Percentiles rank a stretch among this genome's conserved stretches.
Evolutionary conservation across 371 early-diverging fungal species (phyloP).

Genomic region (Actinomucor elegans): DNA sequence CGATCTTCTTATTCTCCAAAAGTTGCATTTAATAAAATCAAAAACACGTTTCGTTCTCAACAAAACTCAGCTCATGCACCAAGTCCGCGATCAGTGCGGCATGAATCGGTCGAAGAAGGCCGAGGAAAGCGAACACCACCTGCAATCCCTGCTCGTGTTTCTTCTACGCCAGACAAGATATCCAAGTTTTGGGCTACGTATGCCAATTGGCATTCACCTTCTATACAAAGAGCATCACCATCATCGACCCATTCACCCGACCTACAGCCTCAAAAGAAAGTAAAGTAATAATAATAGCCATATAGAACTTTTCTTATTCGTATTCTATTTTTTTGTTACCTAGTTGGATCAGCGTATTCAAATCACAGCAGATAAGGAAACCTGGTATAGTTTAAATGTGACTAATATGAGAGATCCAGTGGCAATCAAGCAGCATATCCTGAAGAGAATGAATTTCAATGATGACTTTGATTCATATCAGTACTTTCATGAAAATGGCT

Average conservation of each 20-base stretch:
- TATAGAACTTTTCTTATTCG: too few relatives aligned
- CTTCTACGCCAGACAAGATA: slow-evolving; percentile 42
- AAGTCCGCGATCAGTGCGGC: slow-evolving; percentile 19
- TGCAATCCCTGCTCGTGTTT: slow-evolving; percentile 42
- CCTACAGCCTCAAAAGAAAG: neutral
- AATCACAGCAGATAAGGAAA: slow-evolving; percentile 56
- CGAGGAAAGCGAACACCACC: slow-evolving; percentile 23
- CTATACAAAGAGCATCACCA: neutral
- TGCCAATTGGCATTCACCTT: slow-evolving; percentile 33
- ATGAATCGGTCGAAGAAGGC: slow-evolving; percentile 17
- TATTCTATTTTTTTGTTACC: too few relatives aligned
- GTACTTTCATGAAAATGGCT: slow-evolving; percentile 54
- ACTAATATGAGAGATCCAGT: slow-evolving; percentile 52
- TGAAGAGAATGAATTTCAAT: slow-evolving; percentile 43
- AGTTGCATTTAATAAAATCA: slow-evolving; percentile 36
- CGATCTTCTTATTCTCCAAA: slow-evolving; percentile 34
- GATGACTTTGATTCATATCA: slow-evolving; percentile 48
- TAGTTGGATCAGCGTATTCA: slow-evolving; percentile 52
- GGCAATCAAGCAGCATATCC: slow-evolving; percentile 46
- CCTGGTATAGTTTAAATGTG: slow-evolving; percentile 56
- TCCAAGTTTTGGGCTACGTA: slow-evolving; percentile 41
- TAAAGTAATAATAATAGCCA: too few relatives aligned
- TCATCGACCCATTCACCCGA: neutral
- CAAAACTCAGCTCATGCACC: slow-evolving; percentile 13
- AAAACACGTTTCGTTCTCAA: slow-evolving; percentile 29